Evolutionary conservation across 371 early-diverging fungal species (phyloP), one percentile per base, ranked within the genome.

Genomic region (Saksenaea vasiformis): DNA sequence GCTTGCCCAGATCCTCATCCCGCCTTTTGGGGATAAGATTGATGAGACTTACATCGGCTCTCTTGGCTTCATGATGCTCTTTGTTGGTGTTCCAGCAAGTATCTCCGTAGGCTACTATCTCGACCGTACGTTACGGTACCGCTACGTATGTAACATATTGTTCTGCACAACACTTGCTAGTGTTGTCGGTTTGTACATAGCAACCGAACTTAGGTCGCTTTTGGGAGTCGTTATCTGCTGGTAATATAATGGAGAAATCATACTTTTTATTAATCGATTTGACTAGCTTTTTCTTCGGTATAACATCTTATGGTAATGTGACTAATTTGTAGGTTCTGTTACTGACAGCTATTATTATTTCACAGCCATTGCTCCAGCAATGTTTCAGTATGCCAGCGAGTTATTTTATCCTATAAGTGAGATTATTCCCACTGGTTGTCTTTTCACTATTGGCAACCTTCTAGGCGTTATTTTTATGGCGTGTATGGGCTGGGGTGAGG

Each of bases 341-440:
- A 17, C n/a, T 14, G 3, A 31, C 26, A 19, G 10, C 27, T 19
- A 13, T 9, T 31, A 39, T 55, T 47, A 24, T 41, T 35, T 58
- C 44, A 44, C 65, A 82, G 83, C 82, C 11, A 80, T 85, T 47
- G 58, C 76, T 11, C 80, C 85, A n/a, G 83, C 78, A 0, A 65
- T 82, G 15, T 82, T 81, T 54, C 85, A 83, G 70, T 85, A 70
- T 65, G 80, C 80, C 7, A 74, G 79, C 31, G 78, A 77, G 54
- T 56, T 82, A 13, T 78, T 72, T 57, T 77, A 77, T 54, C 78
- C 79, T 13, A 56, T 80, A 17, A 79, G 69, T 57, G 85, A 85
- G 54, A 78, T 80, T 31, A 78, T 80, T 38, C 77, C 80, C 9
- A 74, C 85, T 34, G 82, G 85, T 7, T 82, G 77, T 61, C 56